Evolutionary conservation across 2,329 filamentous ascomycete genomes (phyloP), one percentile per base, ranked within the genome.

Genomic region (Neonectria neomacrospora): DNA sequence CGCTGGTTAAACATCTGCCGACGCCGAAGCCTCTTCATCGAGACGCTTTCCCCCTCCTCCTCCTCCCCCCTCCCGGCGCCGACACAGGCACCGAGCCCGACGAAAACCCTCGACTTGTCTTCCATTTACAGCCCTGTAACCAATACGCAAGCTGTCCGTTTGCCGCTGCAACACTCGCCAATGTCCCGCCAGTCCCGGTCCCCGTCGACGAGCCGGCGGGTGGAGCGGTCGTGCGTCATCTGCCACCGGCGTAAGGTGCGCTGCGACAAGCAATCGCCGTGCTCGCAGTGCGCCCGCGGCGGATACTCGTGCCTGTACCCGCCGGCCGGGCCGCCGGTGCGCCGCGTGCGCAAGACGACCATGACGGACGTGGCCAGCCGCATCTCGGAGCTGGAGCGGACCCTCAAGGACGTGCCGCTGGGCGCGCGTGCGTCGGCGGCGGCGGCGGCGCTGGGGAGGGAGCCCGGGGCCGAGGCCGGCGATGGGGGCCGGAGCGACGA

Each of bases 201-300:
- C 7, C 54, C 59, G 39, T 52, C 59, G 5, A 8, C 54, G 16
- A 22, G 28, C 11, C 63, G 30, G 58, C 28, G 51, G 39, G 59
- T 50, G 50, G 66, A 74, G 47, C 71, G 77, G 18, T 79, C 77
- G 50, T 82, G 80, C 61, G 77, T 80, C 5, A 79, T 79, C 6
- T 82, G 80, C 58, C 76, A 80, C 11, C 79, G 81, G 53, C 79
- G 88, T 59, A 90, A 91, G 76, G 90, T 93, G 58, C 89, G 89
- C 69, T 92, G 90, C 80, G 89, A 92, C 79, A 92, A 92, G 78
- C 82, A 85, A 63, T 85, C 89, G 76, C 88, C 90, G 7, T 93
- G 90, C 73, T 85, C 86, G 62, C 91, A 92, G 73, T 93, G 90
- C 73, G 82, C 84, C 34, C 86, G 89, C 63, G 71, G 72, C 32